Evolutionary conservation across 257 asterid genomes (phyloP).

Genomic region (Nicotiana benthamiana): DNA sequence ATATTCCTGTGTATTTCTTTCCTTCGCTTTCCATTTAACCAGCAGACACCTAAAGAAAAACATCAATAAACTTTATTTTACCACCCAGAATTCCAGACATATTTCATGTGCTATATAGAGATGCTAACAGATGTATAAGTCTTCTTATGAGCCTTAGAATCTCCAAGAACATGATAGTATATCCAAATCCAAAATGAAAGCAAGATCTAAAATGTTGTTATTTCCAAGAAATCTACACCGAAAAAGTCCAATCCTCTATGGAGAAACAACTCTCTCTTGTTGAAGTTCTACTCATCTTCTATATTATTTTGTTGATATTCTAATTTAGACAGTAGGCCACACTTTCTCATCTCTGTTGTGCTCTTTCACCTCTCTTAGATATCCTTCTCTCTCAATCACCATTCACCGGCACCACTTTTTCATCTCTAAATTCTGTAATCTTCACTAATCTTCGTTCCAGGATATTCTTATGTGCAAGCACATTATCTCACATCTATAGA

Average conservation of each 20-base stretch:
- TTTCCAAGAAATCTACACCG: not conserved
- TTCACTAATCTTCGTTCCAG: not conserved
- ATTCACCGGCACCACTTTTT: not conserved
- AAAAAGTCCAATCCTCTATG: not conserved
- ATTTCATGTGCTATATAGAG: not conserved
- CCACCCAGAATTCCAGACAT: not conserved
- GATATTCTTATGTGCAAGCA: not conserved
- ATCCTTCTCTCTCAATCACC: not conserved
- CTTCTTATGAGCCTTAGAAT: not conserved
- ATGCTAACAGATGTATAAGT: not conserved
- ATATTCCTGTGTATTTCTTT: not conserved
- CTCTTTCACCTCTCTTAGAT: not conserved
- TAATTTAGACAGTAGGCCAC: not conserved
- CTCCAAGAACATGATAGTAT: not conserved
- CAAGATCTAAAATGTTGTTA: not conserved
- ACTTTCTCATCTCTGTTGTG: not conserved
- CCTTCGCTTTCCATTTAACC: not conserved
- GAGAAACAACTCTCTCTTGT: not conserved
- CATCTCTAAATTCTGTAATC: not conserved
- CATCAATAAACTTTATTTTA: not conserved
- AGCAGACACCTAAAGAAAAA: not conserved
- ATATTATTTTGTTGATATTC: not conserved
- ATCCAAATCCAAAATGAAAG: not conserved
- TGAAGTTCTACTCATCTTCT: not conserved
- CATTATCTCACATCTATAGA: not conserved